Evolutionary conservation across 108 stramenopile species (phyloP).

Genomic region (Discostella stelligeroides): DNA sequence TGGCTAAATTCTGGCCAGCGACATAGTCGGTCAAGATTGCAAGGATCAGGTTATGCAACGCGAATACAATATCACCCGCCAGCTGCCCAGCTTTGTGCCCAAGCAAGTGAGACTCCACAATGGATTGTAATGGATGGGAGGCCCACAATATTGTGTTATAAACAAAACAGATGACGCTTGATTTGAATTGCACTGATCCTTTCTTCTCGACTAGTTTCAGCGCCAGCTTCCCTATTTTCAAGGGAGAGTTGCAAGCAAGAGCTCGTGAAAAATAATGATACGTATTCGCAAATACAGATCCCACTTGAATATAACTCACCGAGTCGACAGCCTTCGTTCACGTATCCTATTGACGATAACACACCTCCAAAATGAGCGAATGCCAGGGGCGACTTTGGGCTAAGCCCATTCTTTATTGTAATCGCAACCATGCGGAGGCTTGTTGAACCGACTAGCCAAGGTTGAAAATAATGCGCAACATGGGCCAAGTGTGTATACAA

Average conservation of each 20-base stretch:
- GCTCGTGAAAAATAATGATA: neutral
- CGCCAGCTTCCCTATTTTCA: no score
- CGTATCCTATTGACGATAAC: neutral
- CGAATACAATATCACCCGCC: slow-evolving; percentile 5
- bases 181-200: neutral
- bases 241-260: neutral
- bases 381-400: no score
- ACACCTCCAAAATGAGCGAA: slow-evolving; percentile 13
- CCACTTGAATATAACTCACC: slow-evolving; percentile 3
- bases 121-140: slow-evolving; percentile 15
- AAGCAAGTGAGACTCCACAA: slow-evolving; percentile 3
- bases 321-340: neutral
- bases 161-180: neutral
- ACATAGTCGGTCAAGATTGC: slow-evolving; percentile 5
- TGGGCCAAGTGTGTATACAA: slow-evolving; percentile 9
- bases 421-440: slow-evolving; percentile 25
- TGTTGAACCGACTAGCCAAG: neutral
- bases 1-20: slow-evolving; percentile 8
- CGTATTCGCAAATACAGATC: no score
- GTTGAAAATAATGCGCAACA: neutral
- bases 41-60: slow-evolving; percentile 3
- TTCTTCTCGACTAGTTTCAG: slow-evolving; percentile 5
- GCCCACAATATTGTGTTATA: slow-evolving; percentile 3
- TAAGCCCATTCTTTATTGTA: slow-evolving; percentile 19
- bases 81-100: slow-evolving; percentile 10